Evolutionary conservation across 1,284 basidiomycete genomes (phyloP), one percentile per base, ranked within the genome.

Genomic region (Ceratobasidium papillatum): DNA sequence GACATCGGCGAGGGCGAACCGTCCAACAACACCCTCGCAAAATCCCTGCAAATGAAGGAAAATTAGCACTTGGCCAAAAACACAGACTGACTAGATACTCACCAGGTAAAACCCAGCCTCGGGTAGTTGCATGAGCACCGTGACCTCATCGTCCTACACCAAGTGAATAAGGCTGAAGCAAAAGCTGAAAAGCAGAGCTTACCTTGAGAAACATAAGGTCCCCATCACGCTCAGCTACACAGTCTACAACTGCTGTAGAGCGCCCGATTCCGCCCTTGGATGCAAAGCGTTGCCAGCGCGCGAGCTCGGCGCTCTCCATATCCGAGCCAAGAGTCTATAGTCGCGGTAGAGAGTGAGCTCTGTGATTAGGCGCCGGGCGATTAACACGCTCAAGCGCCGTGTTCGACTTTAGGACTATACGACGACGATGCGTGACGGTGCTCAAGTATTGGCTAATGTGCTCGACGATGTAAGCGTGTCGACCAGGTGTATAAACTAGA

Each of bases 11-110:
- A 87, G 89, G 41, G 87, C 84, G 81, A 97, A 96, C 52, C 90
- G 88, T 17, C 95, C 95, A 1, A 97, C 91, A 59, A 97, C 94
- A 65, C 93, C 95, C 83, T 98, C 95, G 80, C 96, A 98, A 78
- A 91, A 92, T 0, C 93, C 93, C 87, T 93, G 77, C 0, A 78
- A 58, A 58, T 17, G 54, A 17, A 32, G 32, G 34, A 34, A 58
- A 58, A 58, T 30, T 12, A 32, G 45, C 72, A 49, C 41, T 74
- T 51, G 71, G 52, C 19, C 56, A 52, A 3, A 12, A 22, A 75
- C 8, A 47, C 17, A 43, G 32, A 34, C 59, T 9, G 25, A 32
- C 51, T 63, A 22, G 25, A 47, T 4, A 86, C 88, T 76, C 75
- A 93, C 92, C 22, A 94, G 83, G 81, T 86, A 94, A 7, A 85